These are phyloP conservation scores for Diutina scorzettiae DNA, from an alignment of 1,139 yeast species.

Conservation along the genomic window DNA sequence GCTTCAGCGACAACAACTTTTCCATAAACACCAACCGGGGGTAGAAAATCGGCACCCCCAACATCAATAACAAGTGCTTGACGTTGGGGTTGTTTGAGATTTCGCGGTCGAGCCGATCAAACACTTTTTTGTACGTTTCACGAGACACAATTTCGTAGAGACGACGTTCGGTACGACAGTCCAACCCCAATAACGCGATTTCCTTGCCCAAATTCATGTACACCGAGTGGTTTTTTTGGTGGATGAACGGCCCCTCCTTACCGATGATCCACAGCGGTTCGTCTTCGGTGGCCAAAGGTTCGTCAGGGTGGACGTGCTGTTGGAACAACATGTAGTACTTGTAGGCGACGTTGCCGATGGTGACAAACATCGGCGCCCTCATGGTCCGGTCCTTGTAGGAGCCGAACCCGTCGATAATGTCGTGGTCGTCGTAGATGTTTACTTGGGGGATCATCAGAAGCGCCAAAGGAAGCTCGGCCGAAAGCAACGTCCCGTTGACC, in stretches of 20 bases:
- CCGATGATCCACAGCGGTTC: conserved; percentile 50
- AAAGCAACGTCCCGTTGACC: conserved; percentile 47
- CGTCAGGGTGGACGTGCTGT: conserved; percentile 55
- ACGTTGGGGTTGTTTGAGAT: conserved; percentile 36
- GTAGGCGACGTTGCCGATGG: conserved; percentile 69
- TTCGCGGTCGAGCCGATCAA: conserved; percentile 47
- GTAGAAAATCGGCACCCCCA: conserved; percentile 91
- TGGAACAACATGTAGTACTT: conserved; percentile 85
- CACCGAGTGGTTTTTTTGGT: conserved; percentile 51
- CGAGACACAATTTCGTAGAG: conserved; percentile 43
- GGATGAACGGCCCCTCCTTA: conserved; percentile 52
- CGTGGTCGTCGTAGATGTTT: conserved; percentile 84
- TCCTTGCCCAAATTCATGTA: conserved; percentile 66
- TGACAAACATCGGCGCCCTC: conserved; percentile 52
- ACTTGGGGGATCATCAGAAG: conserved; percentile 74
- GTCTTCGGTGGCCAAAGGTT: conserved; percentile 17
- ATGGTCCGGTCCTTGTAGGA: conserved; percentile 70
- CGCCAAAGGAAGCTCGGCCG: conserved; percentile 59
- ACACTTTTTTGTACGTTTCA: conserved; percentile 48
- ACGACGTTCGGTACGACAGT: conserved; percentile 85
- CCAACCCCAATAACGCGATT: conserved; percentile 66
- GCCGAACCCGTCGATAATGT: conserved; percentile 92
- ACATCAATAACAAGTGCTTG: conserved; percentile 67
- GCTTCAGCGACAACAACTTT: conserved; percentile 47
- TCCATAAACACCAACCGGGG: conserved; percentile 91